phyloP scores from a whole-genome alignment of 2,329 filamentous ascomycete genomes.

The Claviceps arundinis region DNA sequence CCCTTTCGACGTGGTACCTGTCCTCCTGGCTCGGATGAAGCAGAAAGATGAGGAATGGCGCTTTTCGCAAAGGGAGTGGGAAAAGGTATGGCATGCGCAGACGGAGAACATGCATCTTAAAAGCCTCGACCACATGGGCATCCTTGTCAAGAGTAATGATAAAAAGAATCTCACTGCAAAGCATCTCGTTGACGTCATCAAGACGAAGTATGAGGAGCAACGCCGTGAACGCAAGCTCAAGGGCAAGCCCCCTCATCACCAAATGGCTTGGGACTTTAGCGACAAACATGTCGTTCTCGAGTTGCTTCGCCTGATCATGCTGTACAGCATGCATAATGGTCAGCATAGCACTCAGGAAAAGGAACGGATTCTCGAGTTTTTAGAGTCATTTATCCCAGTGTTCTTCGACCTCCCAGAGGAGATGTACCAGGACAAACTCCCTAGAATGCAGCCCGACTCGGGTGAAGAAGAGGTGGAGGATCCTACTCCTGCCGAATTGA shows the following conservation, averaged over 20 bases:
- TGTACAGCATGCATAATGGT: conserved; percentile 54
- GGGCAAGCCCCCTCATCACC: conserved; percentile 50
- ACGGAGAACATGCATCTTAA: conserved; percentile 92
- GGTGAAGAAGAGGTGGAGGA: conserved; percentile 71
- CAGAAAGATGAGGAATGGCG: conserved; percentile 98
- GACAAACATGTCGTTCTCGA: conserved; percentile 57
- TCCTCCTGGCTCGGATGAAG: conserved; percentile 79
- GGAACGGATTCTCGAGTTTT: conserved; percentile 59
- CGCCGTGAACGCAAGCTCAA: conserved; percentile 55
- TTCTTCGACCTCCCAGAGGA: conserved; percentile 69
- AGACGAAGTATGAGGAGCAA: conserved; percentile 85
- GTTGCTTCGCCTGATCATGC: conserved; percentile 47
- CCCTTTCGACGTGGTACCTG: conserved; percentile 76
- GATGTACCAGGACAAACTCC: conserved; percentile 50
- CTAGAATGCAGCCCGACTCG: conserved; percentile 55
- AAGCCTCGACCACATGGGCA: conserved; percentile 92
- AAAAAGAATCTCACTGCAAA: conserved; percentile 88
- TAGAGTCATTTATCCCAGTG: conserved; percentile 59
- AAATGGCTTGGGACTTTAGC: conserved; percentile 62
- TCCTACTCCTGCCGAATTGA: conserved; percentile 54
- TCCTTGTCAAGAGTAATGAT: conserved; percentile 75
- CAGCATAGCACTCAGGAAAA: conserved; percentile 62
- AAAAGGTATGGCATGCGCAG: conserved; percentile 96
- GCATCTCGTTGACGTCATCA: conserved; percentile 78
- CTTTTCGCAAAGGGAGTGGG: conserved; percentile 92